Conservation (phyloP, 140 eudicot species). For the Stevia rebaudiana region DNA sequence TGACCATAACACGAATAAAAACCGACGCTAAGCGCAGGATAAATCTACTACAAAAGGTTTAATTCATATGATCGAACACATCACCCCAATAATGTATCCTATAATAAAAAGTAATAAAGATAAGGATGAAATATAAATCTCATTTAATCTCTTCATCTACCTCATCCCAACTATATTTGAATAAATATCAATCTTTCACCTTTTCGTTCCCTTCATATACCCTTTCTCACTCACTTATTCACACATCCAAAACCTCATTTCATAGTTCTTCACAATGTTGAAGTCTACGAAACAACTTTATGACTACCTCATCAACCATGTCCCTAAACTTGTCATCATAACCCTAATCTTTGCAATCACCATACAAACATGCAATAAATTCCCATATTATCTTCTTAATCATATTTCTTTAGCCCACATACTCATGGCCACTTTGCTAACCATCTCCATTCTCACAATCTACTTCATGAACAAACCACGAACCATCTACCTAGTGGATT, state of each 20-base stretch:
- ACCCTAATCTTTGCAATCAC: slow-evolving; percentile 21
- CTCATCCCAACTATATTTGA: background rate
- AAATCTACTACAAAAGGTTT: too few species aligned
- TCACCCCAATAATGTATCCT: too few species aligned
- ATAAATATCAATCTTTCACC: background rate
- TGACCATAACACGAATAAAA: too few species aligned
- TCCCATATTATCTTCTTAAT: slow-evolving; percentile 10
- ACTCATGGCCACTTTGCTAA: slow-evolving; percentile 26
- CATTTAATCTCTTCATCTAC: slow-evolving; percentile 31
- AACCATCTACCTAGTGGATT: slow-evolving; percentile 57
- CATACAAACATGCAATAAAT: slow-evolving; percentile 8
- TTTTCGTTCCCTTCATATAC: slow-evolving; percentile 8
- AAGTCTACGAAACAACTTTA: slow-evolving; percentile 39
- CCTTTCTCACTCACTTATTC: background rate
- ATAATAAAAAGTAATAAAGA: background rate
- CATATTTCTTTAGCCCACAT: slow-evolving; percentile 25
- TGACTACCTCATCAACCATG: slow-evolving; percentile 41
- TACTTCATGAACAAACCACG: slow-evolving; percentile 46
- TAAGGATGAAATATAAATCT: slow-evolving; percentile 4
- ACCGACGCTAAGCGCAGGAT: too few species aligned
- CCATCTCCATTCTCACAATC: slow-evolving; percentile 32
- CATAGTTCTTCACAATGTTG: slow-evolving; percentile 21
- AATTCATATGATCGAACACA: too few species aligned
- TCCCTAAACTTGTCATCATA: slow-evolving; percentile 31
- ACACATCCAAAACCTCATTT: background rate